Base-by-base conservation (phyloP, 257 asterid genomes). In the Craterostigma plantagineum region DNA sequence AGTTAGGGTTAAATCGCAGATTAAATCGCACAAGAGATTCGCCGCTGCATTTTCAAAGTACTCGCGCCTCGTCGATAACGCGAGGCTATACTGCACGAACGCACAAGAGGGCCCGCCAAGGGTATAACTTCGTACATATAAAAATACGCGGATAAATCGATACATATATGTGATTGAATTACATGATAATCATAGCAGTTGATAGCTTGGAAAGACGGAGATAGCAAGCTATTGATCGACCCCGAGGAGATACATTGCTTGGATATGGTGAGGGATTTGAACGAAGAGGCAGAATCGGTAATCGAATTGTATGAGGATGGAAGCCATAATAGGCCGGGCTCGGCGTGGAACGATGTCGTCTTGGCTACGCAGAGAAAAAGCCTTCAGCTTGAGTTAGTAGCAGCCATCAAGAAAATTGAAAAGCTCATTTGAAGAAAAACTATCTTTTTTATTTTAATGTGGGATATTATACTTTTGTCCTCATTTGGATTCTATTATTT, bases 181-280 rank as follows among this genome's bases (percentile, higher is more conserved):
- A 23, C 6, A 23, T 23, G 30, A 23, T 23, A 40, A 40, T 40
- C 23, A 14, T 44, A 52, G 59, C 65, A 87, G 98, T 52, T 87
- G 69, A 87, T 82, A 50, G 95, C 91, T 42, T 82, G 98, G 98
- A 87, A 83, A 63, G 93, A 75, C 51, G 90, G 85, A 52, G 73
- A 60, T 14, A 63, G 73, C 77, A 82, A 68, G 0, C 47, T 87
- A 33, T 50, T 82, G 16, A 73, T 87, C 7, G 92, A 82, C 37
- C 76, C 65, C 0, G 76, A 70, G 2, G 86, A 73, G 7, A 70
- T 82, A 64, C 65, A 66, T n/a, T 74, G 79, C 34, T 60, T 87
- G 58, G 62, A 54, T 10, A 45, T 63, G 9, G 92, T 79, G 4
- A 53, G 69, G 56, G 63, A 45, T 8, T 33, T 87, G 81, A 79